Base-by-base conservation (phyloP, 2,329 filamentous ascomycete genomes). In the Exserohilum rostratum region DNA sequence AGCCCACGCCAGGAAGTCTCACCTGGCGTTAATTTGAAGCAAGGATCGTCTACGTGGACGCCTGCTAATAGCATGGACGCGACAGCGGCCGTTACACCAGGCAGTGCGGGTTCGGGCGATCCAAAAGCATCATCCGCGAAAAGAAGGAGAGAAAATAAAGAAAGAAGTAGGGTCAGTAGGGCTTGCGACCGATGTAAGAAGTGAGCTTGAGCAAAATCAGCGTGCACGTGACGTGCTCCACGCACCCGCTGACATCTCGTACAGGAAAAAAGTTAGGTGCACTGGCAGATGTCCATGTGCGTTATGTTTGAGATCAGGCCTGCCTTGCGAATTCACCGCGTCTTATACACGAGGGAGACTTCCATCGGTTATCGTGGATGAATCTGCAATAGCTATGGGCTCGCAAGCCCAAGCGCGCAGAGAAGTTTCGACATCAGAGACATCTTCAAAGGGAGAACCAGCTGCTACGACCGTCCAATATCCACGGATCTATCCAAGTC, bases 151-250 rank as follows among this genome's bases (percentile, higher is more conserved):
- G 70, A 74, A 39, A 70, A 69, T 1, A 63, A 58, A 29, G 77
- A 78, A 45, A 65, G 78, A 15, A 72, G 73, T 18, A 73, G 78
- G 46, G 79, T 80, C 45, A 81, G 76, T 53, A 72, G 79, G 25
- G 79, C 79, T 15, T 81, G 79, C 61, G 79, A 81, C 66, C 69
- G 75, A 49, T 82, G 79, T 67, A 81, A 81, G 66, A 78, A 73
- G 79, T 80, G 63, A 66, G 72, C 45, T 46, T 56, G 37, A 37
- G 9, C 31, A 25, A 39, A 33, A 43, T 40, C 50, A 40, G 27
- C 30, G 40, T 45, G 46, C 46, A 50, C 20, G 29, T 50, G 39
- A 49, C 30, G 48, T 53, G 47, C 44, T 46, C 15, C 40, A 18
- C 9, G 25, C 11, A 12, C 45, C 2, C 22, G 56, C 55, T 70